Percentiles rank a stretch among this genome's conserved stretches.
Conservation (phyloP, 768 basidiomycete genomes). For the Lactarius hatsudake region DNA sequence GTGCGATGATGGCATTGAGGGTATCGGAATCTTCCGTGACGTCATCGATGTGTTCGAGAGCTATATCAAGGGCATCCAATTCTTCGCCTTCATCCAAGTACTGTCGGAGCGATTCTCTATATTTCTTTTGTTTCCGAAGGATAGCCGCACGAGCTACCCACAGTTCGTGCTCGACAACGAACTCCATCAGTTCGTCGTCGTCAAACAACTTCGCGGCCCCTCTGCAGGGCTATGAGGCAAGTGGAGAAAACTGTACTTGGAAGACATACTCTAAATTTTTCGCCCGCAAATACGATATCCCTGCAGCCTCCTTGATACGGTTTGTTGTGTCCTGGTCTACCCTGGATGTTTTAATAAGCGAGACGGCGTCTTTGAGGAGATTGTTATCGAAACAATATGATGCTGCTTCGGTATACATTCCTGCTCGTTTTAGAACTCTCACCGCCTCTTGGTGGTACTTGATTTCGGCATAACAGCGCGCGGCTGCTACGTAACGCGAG, state of each 20-base stretch:
- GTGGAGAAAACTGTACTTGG: not conserved
- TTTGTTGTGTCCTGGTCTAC: conserved; percentile 18
- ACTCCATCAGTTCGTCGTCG: conserved; percentile 52
- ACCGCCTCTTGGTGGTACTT: conserved; percentile 2
- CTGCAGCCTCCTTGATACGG: conserved; percentile 8
- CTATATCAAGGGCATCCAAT: conserved; percentile 45
- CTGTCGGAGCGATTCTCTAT: conserved; percentile 50
- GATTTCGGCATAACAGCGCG: conserved; percentile 18
- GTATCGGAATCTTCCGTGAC: conserved; percentile 30
- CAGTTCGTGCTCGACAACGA: conserved; percentile 52
- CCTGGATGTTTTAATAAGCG: conserved; percentile 12
- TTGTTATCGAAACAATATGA: conserved; percentile 22
- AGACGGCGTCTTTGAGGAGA: conserved; percentile 7
- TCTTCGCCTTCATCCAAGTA: conserved; percentile 47
- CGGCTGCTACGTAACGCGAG: conserved; percentile 4
- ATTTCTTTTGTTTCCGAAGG: conserved; percentile 42
- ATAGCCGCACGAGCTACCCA: conserved; percentile 48
- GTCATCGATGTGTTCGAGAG: conserved; percentile 37
- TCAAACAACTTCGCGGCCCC: conserved; percentile 49
- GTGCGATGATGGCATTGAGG: conserved; percentile 34
- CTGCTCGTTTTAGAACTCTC: conserved; percentile 8
- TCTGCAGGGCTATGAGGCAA: conserved; percentile 35
- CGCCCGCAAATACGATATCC: conserved; percentile 11
- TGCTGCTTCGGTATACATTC: conserved; percentile 18
- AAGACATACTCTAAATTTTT: conserved; percentile 16